These are phyloP conservation scores for Teratosphaeria destructans DNA, from an alignment of 2,329 filamentous ascomycete genomes.

Conservation along the genomic window DNA sequence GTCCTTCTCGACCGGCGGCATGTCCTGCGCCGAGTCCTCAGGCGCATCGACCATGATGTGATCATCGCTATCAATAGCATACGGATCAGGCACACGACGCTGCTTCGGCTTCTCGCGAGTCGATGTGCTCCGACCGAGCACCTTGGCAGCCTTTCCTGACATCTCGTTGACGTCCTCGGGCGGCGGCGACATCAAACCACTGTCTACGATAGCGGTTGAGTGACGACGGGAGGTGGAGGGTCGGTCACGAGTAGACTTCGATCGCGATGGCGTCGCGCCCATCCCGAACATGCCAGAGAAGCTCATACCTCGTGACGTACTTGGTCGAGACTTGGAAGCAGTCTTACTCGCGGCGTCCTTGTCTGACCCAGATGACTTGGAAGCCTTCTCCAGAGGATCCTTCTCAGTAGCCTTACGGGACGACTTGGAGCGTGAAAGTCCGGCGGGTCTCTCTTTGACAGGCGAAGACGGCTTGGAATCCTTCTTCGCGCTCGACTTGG, in stretches of 20 bases:
- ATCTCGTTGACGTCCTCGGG: slow-evolving; percentile 49
- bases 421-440: slow-evolving; percentile 46
- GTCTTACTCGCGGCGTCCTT: slow-evolving; percentile 45
- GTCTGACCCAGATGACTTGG: slow-evolving; percentile 65
- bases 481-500: slow-evolving; percentile 34
- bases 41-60: slow-evolving; percentile 44
- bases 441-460: slow-evolving; percentile 31
- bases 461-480: slow-evolving; percentile 20
- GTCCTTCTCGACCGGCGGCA: slow-evolving; percentile 21
- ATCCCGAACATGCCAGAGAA: slow-evolving; percentile 48
- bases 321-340: slow-evolving; percentile 39
- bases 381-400: slow-evolving; percentile 46
- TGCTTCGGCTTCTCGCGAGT: slow-evolving; percentile 43
- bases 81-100: slow-evolving; percentile 45
- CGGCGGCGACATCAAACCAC: slow-evolving; percentile 60
- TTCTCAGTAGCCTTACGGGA: slow-evolving; percentile 42
- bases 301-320: slow-evolving; percentile 48
- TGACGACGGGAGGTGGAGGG: slow-evolving; percentile 49
- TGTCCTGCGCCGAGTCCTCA: slow-evolving; percentile 29
- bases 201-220: slow-evolving; percentile 44
- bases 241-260: slow-evolving; percentile 54
- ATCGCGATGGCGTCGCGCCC: slow-evolving; percentile 45
- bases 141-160: slow-evolving; percentile 65
- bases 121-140: slow-evolving; percentile 51
- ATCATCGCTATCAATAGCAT: slow-evolving; percentile 51